These are phyloP conservation scores for Marchantia polymorpha DNA, from an alignment of 225 moss, liverwort and hornwort genomes.

Conservation along the genomic window DNA sequence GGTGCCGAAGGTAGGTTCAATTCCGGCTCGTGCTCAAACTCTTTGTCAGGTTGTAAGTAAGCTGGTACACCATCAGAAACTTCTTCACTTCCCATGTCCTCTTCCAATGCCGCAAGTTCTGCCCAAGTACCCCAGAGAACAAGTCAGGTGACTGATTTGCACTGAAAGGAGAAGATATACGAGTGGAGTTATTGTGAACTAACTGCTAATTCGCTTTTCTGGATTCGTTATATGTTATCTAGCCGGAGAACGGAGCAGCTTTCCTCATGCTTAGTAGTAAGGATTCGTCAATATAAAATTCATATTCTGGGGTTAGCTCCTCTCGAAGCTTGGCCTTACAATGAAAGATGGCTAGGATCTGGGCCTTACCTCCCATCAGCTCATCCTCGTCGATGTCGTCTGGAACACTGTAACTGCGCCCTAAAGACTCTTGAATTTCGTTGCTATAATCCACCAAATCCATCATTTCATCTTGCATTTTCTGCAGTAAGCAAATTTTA, in stretches of 20 bases:
- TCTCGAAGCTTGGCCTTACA: not conserved
- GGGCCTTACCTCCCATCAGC: conserved; percentile 73
- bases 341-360: not conserved
- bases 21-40: conserved; percentile 62
- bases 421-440: conserved; percentile 93
- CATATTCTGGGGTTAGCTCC: not conserved
- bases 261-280: not conserved
- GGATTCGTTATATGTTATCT: not conserved
- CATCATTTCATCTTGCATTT: conserved; percentile 99
- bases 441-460: conserved; percentile 96
- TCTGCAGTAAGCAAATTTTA: conserved; percentile 39
- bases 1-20: conserved; percentile 77
- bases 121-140: not conserved
- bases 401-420: conserved; percentile 93
- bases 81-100: conserved; percentile 88
- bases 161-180: too few species aligned
- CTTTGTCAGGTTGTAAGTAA: conserved; percentile 83
- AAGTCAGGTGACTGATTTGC: too few species aligned
- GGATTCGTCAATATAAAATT: not conserved
- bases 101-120: conserved; percentile 89
- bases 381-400: conserved; percentile 98
- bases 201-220: not conserved
- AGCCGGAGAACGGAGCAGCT: not conserved
- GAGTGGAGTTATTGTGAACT: too few species aligned
- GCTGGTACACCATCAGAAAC: conserved; percentile 81